Conservation (phyloP, 768 basidiomycete species). For the Galerina sulciceps region DNA sequence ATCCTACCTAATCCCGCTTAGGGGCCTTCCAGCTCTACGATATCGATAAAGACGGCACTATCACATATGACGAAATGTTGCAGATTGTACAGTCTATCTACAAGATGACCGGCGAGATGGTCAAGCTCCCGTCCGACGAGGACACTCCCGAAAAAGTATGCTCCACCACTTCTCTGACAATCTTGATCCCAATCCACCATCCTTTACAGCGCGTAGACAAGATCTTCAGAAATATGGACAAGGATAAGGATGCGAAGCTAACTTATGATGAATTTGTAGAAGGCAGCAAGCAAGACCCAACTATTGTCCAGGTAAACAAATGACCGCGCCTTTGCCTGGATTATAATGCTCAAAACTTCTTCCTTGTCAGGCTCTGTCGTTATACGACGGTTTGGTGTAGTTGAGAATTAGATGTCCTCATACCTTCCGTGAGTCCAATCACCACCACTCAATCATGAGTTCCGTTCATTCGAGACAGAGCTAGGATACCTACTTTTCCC, state of each 20-base stretch:
- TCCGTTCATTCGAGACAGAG: background rate
- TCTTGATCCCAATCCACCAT: background rate
- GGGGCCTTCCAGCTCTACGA: constrained; percentile 99
- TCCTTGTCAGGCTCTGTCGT: constrained; percentile 75
- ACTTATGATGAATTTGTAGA: constrained; percentile 98
- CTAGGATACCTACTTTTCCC: background rate
- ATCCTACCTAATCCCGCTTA: constrained; percentile 38
- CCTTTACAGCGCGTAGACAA: constrained; percentile 88
- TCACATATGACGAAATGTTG: constrained; percentile 99
- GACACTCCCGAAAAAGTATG: constrained; percentile 98
- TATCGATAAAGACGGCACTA: constrained; percentile 96
- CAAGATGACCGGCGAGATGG: constrained; percentile 99
- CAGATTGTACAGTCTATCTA: constrained; percentile 98
- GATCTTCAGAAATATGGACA: constrained; percentile 98
- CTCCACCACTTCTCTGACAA: background rate
- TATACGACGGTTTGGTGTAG: constrained; percentile 95
- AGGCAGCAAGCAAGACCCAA: constrained; percentile 98
- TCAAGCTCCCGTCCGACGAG: constrained; percentile 96
- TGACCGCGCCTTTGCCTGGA: background rate
- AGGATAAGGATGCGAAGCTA: constrained; percentile 89
- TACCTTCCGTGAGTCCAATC: background rate
- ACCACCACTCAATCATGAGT: background rate
- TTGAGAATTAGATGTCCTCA: background rate
- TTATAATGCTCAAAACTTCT: background rate
- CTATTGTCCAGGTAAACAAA: constrained; percentile 86